A percentile compares a stretch with the other conserved stretches of the same genome.
Conservation (phyloP, 2,329 filamentous ascomycete genomes). For the Calonectria montana region DNA sequence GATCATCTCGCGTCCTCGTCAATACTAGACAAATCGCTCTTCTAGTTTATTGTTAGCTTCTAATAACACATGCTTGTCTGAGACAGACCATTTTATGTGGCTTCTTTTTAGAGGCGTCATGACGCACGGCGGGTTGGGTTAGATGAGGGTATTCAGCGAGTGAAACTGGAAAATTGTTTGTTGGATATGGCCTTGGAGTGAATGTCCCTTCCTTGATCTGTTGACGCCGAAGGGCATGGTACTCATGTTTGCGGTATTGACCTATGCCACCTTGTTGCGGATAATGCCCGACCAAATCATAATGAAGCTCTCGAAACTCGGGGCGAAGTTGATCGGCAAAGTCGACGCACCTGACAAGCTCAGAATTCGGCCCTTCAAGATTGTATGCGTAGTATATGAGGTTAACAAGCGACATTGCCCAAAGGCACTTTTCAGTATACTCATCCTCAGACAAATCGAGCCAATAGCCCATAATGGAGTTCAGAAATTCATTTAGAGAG, state of each 20-base stretch:
- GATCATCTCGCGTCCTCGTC: neutral
- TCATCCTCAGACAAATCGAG: neutral
- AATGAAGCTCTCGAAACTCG: neutral
- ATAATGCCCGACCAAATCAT: neutral
- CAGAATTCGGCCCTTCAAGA: neutral
- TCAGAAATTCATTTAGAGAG: neutral
- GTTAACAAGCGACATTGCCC: neutral
- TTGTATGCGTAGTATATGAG: neutral
- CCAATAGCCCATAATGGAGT: neutral
- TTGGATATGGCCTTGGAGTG: neutral
- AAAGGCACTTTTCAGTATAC: neutral
- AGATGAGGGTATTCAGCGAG: neutral
- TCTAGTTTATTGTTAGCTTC: neutral
- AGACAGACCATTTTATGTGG: neutral
- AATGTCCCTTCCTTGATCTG: neutral
- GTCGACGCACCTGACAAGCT: neutral
- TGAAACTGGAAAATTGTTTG: neutral
- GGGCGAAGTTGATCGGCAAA: neutral
- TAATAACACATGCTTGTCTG: neutral
- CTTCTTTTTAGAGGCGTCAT: neutral
- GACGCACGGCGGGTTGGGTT: neutral
- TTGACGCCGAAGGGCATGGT: neutral
- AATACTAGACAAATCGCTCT: neutral
- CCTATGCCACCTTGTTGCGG: neutral
- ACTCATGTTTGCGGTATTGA: neutral